Conservation (phyloP, 2,329 filamentous ascomycete genomes). For the Hymenoscyphus infarciens region DNA sequence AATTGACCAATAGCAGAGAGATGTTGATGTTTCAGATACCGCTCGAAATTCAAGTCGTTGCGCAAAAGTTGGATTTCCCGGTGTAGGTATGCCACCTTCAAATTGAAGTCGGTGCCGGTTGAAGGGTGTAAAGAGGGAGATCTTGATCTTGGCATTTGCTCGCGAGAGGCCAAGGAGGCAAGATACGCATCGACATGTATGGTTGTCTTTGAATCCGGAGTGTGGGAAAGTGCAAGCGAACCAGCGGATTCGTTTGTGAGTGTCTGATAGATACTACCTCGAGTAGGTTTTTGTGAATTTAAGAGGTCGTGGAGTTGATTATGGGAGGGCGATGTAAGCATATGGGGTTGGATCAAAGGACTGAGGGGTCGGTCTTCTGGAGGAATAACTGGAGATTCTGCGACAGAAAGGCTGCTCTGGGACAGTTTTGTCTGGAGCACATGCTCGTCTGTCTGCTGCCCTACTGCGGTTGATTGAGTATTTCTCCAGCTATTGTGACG, state of each 20-base stretch:
- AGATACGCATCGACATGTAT: constrained; percentile 33
- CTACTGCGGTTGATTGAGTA: constrained; percentile 45
- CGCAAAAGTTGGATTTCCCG: constrained; percentile 71
- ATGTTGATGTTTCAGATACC: constrained; percentile 80
- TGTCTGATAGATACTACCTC: constrained; percentile 52
- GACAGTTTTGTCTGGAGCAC: constrained; percentile 45
- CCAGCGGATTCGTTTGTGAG: constrained; percentile 55
- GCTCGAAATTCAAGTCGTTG: constrained; percentile 79
- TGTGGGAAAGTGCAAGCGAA: constrained; percentile 36
- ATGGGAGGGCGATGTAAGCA: constrained; percentile 46
- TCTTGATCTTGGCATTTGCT: constrained; percentile 25
- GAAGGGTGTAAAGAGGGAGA: constrained; percentile 30
- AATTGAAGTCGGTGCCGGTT: constrained; percentile 31
- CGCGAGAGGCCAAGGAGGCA: constrained; percentile 25
- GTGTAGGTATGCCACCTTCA: constrained; percentile 54
- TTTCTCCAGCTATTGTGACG: constrained; percentile 49
- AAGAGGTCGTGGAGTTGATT: constrained; percentile 59
- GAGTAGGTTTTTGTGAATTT: constrained; percentile 55
- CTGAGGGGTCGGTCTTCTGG: constrained; percentile 47
- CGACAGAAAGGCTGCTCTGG: constrained; percentile 49
- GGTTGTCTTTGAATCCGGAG: constrained; percentile 11
- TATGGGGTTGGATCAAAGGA: constrained; percentile 56
- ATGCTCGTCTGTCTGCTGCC: constrained; percentile 40
- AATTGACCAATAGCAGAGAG: constrained; percentile 77
- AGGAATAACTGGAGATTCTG: constrained; percentile 39